phyloP scores from a whole-genome alignment of 768 basidiomycete genomes.

The Suillus weaverae region DNA sequence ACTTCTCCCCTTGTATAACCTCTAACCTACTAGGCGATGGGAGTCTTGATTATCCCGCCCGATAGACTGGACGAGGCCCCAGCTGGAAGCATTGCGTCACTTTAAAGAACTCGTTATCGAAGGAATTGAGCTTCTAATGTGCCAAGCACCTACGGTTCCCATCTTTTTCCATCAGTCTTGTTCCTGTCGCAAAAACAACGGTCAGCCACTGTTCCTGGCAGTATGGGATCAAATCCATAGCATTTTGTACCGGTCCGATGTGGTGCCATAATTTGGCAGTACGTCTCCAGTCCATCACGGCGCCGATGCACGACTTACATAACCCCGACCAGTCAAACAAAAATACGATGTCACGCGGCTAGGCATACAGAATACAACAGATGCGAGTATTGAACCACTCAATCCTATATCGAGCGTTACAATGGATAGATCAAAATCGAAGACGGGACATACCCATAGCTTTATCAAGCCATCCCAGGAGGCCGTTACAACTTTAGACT shows the following conservation, averaged over 20 bases:
- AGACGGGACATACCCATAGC: slow-evolving; percentile 73
- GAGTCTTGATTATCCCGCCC: too few relatives aligned
- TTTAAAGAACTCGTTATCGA: not conserved
- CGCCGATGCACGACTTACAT: not conserved
- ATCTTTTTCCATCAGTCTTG: not conserved
- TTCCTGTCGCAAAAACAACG: not conserved
- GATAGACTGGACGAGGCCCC: too few relatives aligned
- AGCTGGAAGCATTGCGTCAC: not conserved
- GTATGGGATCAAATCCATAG: not conserved
- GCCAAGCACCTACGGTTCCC: not conserved
- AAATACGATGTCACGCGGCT: not conserved
- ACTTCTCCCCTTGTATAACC: not conserved
- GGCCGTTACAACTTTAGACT: slow-evolving; percentile 97
- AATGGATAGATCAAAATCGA: not conserved
- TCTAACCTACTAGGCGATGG: too few relatives aligned
- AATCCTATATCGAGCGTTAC: slow-evolving; percentile 30
- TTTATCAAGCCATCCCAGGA: slow-evolving; percentile 99
- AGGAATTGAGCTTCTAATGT: not conserved
- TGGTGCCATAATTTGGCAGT: not conserved
- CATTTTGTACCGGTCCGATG: not conserved
- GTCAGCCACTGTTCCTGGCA: not conserved
- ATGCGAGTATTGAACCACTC: slow-evolving; percentile 15
- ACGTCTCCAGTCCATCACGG: not conserved
- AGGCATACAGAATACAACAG: not conserved
- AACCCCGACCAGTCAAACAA: too few relatives aligned